A percentile compares a stretch with the other conserved stretches of the same genome.
Evolutionary conservation across 2,329 filamentous ascomycete species (phyloP).

Genomic region (Arthrinium puccinioides): DNA sequence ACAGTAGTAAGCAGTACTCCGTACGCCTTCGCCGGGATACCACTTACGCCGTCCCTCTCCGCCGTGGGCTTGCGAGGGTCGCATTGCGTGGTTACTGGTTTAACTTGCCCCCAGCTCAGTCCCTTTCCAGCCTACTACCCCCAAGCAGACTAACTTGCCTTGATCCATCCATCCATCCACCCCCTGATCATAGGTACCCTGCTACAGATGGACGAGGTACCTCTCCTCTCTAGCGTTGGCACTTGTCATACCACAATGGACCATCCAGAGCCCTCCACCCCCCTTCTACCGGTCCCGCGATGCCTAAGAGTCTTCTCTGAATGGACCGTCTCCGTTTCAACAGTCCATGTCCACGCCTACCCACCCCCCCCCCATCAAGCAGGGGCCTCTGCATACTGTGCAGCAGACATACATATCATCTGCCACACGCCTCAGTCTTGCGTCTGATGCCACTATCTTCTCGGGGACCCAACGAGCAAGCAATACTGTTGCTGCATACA

Average conservation of each 20-base stretch:
- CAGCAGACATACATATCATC: constrained; percentile 16
- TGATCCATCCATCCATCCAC: not conserved
- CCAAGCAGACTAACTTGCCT: not conserved
- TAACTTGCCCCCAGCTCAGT: not conserved
- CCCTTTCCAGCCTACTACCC: not conserved
- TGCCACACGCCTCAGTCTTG: constrained; percentile 27
- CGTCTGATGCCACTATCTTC: constrained; percentile 23
- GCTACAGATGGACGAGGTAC: too few species aligned
- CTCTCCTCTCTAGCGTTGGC: too few species aligned
- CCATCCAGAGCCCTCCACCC: constrained; percentile 3
- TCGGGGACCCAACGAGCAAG: constrained; percentile 19
- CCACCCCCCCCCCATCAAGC: constrained; percentile 20
- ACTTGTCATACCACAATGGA: not conserved
- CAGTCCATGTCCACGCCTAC: too few species aligned
- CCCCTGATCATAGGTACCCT: constrained; percentile 1
- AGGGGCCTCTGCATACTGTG: too few species aligned
- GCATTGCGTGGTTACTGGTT: not conserved
- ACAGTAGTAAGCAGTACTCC: too few species aligned
- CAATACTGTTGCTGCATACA: too few species aligned
- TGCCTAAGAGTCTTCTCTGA: not conserved
- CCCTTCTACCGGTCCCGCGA: not conserved
- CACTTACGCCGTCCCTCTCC: too few species aligned
- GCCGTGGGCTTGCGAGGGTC: not conserved
- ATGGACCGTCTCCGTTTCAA: constrained; percentile 7
- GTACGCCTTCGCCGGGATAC: too few species aligned